phyloP scores from a whole-genome alignment of 2,329 filamentous ascomycete species.

The Passalora sequoiae region DNA sequence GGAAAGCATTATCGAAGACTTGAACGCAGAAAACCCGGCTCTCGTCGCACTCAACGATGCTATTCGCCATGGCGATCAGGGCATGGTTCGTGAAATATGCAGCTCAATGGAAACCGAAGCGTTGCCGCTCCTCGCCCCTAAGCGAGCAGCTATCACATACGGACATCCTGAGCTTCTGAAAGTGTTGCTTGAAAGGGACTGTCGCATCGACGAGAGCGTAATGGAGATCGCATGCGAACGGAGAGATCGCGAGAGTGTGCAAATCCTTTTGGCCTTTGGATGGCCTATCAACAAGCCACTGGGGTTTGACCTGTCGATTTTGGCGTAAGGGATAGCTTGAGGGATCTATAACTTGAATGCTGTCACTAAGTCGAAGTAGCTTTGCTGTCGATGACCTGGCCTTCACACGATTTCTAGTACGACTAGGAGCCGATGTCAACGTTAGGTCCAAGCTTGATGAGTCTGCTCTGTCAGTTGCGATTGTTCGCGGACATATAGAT shows the following conservation, averaged over 20 bases:
- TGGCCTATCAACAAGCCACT: not conserved
- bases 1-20: no score
- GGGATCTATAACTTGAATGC: no score
- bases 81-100: no score
- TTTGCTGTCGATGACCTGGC: not conserved
- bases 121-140: no score
- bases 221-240: not conserved
- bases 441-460: not conserved
- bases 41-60: no score
- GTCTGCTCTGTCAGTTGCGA: not conserved
- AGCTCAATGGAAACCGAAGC: no score
- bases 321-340: not conserved
- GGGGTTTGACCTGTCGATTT: not conserved
- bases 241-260: not conserved
- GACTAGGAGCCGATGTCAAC: not conserved
- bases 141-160: no score
- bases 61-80: not conserved
- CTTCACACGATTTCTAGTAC: not conserved
- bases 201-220: not conserved
- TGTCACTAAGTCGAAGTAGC: not conserved
- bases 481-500: not conserved
- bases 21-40: no score
- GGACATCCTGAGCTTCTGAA: not conserved
- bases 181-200: not conserved
- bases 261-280: not conserved